Base-by-base conservation (phyloP, 495 filamentous ascomycete species). In the Trichocladium uniseriatum region DNA sequence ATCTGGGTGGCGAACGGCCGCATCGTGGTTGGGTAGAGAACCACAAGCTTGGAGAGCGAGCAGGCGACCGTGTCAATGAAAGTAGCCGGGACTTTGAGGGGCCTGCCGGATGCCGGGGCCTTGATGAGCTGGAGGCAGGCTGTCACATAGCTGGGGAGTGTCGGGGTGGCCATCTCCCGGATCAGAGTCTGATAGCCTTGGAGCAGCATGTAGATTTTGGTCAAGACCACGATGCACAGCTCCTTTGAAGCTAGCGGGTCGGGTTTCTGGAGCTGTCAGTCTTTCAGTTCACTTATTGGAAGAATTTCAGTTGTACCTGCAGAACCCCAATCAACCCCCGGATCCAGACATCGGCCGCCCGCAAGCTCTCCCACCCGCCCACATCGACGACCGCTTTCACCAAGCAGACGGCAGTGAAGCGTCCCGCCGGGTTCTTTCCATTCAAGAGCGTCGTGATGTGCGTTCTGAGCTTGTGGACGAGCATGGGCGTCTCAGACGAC, bases 101-200 rank as follows among this genome's bases (percentile, higher is more conserved):
- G 55, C 53, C 68, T 72, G 64, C 59, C 75, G 44, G 63, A 63
- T 2, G 57, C 52, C 10, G 69, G 67, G 2, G 68, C 66, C 32
- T 78, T 79, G 43, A 86, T 66, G 20, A 87, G 67, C 58, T 83
- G 81, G 18, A 94, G 65, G 45, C 85, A 88, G 6, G 82, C 73
- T 9, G 79, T 80, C 44, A 87, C 75, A 54, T 88, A 94, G 5
- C 73, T 69, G 14, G 86, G 80, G 13, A 96, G 71, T 15, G 79
- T 83, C 9, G 89, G 89, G 3, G 88, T 94, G 2, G 86, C 89
- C 52, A 94, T 84, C 60, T 95, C 89, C 55, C 89, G 74, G n/a
- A 90, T 73, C 19, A 94, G 72, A 15, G 84, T 89, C 34, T 81
- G 85, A 67, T 88, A 85, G 43, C 80, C 79, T 55, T 88, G 87